These are phyloP conservation scores for Elasticomyces elasticus DNA, from an alignment of 495 filamentous ascomycete species.

Conservation along the genomic window DNA sequence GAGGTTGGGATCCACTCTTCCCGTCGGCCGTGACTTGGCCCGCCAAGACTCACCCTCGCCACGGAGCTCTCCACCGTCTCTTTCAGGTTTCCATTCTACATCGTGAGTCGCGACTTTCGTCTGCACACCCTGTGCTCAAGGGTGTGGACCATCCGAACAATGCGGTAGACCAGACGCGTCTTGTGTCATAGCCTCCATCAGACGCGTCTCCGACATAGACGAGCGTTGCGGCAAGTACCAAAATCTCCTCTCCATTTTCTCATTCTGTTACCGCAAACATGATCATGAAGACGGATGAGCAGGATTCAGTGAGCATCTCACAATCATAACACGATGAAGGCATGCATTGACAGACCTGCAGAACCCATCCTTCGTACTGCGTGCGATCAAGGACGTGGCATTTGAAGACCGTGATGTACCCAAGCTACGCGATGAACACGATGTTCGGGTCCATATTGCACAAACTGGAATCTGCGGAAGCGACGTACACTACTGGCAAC, in stretches of 20 bases:
- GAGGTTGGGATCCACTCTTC: neutral
- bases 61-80: no score
- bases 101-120: neutral
- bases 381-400: constrained; percentile 29
- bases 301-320: neutral
- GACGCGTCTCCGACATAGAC: no score
- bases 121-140: neutral
- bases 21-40: neutral
- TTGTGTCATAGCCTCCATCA: no score
- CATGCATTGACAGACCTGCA: neutral
- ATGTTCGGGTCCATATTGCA: constrained; percentile 32
- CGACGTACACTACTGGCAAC: constrained; percentile 32
- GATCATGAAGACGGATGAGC: neutral
- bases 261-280: neutral
- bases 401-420: constrained; percentile 34
- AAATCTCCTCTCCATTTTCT: neutral
- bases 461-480: constrained; percentile 34
- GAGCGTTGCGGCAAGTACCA: no score
- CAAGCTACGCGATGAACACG: constrained; percentile 25
- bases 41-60: no score
- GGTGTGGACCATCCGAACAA: neutral
- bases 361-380: constrained; percentile 37
- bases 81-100: neutral
- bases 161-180: no score
- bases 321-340: neutral